These are phyloP conservation scores for Mallotus nudiflorus DNA, from an alignment of 345 rosid species.

Conservation along the genomic window DNA sequence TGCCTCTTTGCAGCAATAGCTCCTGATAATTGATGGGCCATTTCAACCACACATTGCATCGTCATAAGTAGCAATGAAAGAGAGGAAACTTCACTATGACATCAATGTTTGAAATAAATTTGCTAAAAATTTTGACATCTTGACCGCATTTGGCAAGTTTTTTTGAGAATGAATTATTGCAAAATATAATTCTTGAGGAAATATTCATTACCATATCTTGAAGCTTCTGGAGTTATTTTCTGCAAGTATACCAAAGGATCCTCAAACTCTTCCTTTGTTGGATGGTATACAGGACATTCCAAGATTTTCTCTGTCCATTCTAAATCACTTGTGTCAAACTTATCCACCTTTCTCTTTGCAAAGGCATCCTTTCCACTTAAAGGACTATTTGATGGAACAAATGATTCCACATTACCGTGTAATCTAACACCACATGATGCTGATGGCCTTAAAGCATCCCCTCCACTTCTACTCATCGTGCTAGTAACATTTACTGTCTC, in stretches of 20 bases:
- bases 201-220: conserved; percentile 69
- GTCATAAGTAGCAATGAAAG: too few species aligned
- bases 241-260: conserved; percentile 92
- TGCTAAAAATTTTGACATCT: too few species aligned
- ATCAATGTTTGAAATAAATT: too few species aligned
- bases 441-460: conserved; percentile 78
- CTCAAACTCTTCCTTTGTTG: conserved; percentile 94
- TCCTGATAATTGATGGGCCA: too few species aligned
- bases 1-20: too few species aligned
- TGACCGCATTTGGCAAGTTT: background rate
- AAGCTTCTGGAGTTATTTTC: conserved; percentile 93
- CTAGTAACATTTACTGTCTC: conserved; percentile 43
- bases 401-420: conserved; percentile 44
- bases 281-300: conserved; percentile 91
- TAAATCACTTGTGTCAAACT: conserved; percentile 65
- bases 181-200: background rate
- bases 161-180: background rate
- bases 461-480: conserved; percentile 75
- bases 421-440: conserved; percentile 80
- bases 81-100: too few species aligned
- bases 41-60: too few species aligned
- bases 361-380: conserved; percentile 50
- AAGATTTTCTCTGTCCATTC: conserved; percentile 89
- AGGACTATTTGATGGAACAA: conserved; percentile 33
- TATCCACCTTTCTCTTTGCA: conserved; percentile 66